These are phyloP conservation scores for Flaveria floridana DNA, from an alignment of 140 eudicot species.

Conservation along the genomic window DNA sequence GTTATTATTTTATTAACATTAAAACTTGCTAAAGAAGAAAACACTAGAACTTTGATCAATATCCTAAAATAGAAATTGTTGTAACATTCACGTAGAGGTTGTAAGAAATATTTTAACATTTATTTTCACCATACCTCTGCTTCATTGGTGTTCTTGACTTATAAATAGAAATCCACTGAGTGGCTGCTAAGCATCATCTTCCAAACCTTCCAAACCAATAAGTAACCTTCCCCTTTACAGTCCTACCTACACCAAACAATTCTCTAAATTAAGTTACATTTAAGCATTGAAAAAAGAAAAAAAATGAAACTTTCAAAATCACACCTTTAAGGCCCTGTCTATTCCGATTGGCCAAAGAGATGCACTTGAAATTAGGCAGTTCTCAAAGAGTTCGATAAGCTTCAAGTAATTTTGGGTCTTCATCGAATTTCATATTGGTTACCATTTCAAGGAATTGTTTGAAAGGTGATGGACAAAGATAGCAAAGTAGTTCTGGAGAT, in stretches of 20 bases:
- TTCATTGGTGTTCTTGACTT: conserved; percentile 57
- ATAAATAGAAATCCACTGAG: conserved; percentile 58
- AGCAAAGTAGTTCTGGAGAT: conserved; percentile 64
- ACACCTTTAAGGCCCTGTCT: conserved; percentile 73
- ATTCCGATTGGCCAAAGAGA: conserved; percentile 58
- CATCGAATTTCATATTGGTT: conserved; percentile 69
- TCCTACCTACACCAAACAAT: conserved; percentile 49
- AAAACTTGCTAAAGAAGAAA: conserved; percentile 6
- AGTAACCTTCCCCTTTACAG: conserved; percentile 63
- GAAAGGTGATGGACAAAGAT: conserved; percentile 69
- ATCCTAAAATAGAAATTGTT: neutral
- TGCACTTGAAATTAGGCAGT: conserved; percentile 55
- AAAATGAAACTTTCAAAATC: neutral
- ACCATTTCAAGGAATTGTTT: conserved; percentile 65
- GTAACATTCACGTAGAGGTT: neutral
- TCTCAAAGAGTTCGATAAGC: conserved; percentile 55
- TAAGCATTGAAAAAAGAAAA: neutral
- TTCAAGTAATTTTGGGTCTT: conserved; percentile 65
- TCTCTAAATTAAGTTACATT: neutral
- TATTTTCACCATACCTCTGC: conserved; percentile 38
- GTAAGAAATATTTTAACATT: neutral
- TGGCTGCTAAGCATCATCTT: conserved; percentile 59
- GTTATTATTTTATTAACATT: neutral
- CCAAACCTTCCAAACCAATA: conserved; percentile 52
- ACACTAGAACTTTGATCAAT: conserved; percentile 7